Evolutionary conservation across 257 asterid genomes (phyloP).

Genomic region (Apocynum venetum): DNA sequence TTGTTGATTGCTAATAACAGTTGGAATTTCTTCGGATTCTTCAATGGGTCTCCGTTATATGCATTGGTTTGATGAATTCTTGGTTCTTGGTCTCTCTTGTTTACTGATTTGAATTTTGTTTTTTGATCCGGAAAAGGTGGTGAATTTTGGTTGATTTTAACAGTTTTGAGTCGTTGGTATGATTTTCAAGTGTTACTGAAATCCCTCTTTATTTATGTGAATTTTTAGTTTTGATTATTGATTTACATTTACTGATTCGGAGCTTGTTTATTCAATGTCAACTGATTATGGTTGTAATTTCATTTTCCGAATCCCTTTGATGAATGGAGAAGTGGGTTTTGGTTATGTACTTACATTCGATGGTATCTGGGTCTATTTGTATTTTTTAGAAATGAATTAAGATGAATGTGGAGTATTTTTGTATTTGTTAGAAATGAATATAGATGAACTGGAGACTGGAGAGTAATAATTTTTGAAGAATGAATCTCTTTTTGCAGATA

Average conservation of each 20-base stretch:
- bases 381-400: background rate
- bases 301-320: slow-evolving; percentile 13
- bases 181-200: slow-evolving; percentile 13
- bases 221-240: slow-evolving; percentile 9
- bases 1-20: slow-evolving; percentile 21
- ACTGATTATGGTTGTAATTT: slow-evolving; percentile 3
- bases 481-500: slow-evolving; percentile 38
- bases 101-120: slow-evolving; percentile 18
- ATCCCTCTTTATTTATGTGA: slow-evolving; percentile 5
- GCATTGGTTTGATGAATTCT: slow-evolving; percentile 35
- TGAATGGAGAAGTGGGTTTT: slow-evolving; percentile 20
- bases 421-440: background rate
- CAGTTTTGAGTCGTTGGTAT: slow-evolving; percentile 22
- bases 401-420: slow-evolving; percentile 13
- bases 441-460: background rate
- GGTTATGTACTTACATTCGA: background rate
- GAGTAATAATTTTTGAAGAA: background rate
- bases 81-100: slow-evolving; percentile 31
- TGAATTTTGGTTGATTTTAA: slow-evolving; percentile 22
- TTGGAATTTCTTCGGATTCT: slow-evolving; percentile 22
- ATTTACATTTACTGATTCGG: slow-evolving; percentile 31
- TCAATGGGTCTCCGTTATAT: slow-evolving; percentile 25
- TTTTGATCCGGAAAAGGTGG: slow-evolving; percentile 28
- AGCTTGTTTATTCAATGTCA: slow-evolving; percentile 28
- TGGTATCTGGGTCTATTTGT: background rate